Evolutionary conservation across 2,329 filamentous ascomycete species (phyloP).

Genomic region (Paecilomyces variotii): DNA sequence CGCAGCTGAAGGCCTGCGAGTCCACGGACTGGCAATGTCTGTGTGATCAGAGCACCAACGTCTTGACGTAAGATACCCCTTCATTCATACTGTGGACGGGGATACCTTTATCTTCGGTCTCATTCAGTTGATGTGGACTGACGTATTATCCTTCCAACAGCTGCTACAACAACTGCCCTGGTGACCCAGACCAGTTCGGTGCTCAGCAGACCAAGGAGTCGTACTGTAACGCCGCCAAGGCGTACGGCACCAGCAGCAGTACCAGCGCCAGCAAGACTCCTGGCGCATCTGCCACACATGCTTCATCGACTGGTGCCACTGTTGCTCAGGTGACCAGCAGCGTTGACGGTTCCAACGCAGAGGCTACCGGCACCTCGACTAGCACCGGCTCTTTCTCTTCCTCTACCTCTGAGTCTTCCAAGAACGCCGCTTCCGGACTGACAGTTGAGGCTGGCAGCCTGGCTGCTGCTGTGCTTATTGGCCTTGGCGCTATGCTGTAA

Average conservation of each 20-base stretch:
- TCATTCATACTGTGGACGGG: conserved; percentile 8
- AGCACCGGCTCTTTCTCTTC: neutral
- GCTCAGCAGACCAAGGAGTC: conserved; percentile 24
- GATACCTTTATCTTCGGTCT: neutral
- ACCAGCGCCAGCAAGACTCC: conserved; percentile 5
- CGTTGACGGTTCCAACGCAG: conserved; percentile 3
- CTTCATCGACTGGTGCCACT: conserved; percentile 5
- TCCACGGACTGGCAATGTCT: conserved; percentile 49
- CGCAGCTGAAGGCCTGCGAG: conserved; percentile 36
- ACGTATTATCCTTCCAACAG: conserved; percentile 18
- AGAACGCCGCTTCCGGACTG: conserved; percentile 6
- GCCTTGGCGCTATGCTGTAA: conserved; percentile 6
- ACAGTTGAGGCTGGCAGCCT: conserved; percentile 16
- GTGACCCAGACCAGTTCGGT: conserved; percentile 30
- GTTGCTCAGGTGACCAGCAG: conserved; percentile 9
- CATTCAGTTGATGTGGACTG: neutral
- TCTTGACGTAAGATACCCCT: conserved; percentile 36
- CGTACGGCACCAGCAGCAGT: conserved; percentile 20
- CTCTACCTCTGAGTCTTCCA: neutral
- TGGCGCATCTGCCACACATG: neutral
- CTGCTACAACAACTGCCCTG: conserved; percentile 59
- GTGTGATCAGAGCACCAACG: conserved; percentile 47
- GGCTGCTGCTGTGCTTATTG: conserved; percentile 16
- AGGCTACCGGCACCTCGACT: conserved; percentile 9
- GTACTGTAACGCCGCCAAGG: conserved; percentile 37